Evolutionary conservation across 768 basidiomycete genomes (phyloP).

Genomic region (Trametes cingulata): DNA sequence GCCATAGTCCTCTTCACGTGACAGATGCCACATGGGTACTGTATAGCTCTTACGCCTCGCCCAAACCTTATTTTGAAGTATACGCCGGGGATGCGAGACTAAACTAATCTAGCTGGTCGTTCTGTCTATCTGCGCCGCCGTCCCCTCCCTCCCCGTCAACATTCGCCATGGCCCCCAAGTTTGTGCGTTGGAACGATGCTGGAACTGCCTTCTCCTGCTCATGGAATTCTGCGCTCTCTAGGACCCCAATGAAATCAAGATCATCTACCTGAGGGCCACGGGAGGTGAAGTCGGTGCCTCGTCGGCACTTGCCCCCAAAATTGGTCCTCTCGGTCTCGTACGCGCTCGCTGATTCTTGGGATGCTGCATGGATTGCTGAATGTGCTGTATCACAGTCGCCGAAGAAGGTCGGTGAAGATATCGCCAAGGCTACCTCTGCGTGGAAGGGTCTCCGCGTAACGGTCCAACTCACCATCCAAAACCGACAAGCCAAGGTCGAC

Average conservation of each 20-base stretch:
- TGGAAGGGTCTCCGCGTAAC: slow-evolving; percentile 99
- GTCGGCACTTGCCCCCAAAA: slow-evolving; percentile 98
- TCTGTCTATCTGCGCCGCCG: slow-evolving; percentile 28
- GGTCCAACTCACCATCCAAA: slow-evolving; percentile 98
- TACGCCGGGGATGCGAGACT: slow-evolving; percentile 23
- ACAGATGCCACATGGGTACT: slow-evolving; percentile 35
- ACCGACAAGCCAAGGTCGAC: slow-evolving; percentile 96
- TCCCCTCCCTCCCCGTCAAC: slow-evolving; percentile 33
- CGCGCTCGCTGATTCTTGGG: slow-evolving; percentile 32
- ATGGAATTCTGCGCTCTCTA: slow-evolving; percentile 31
- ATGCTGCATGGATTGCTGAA: slow-evolving; percentile 16
- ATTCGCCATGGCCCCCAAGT: slow-evolving; percentile 72
- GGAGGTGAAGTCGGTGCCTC: slow-evolving; percentile 99
- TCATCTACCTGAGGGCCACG: slow-evolving; percentile 97
- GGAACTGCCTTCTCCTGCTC: background rate
- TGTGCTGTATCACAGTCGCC: slow-evolving; percentile 69
- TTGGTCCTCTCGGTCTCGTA: slow-evolving; percentile 99
- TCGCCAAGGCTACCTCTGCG: slow-evolving; percentile 95
- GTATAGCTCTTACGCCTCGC: slow-evolving; percentile 57
- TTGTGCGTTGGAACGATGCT: slow-evolving; percentile 48
- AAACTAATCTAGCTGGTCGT: slow-evolving; percentile 22
- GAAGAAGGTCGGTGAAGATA: slow-evolving; percentile 99
- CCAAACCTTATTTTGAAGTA: slow-evolving; percentile 51
- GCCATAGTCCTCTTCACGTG: background rate
- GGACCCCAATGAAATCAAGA: slow-evolving; percentile 98